Evolutionary conservation across 805 yeast genomes (phyloP), one percentile per base, ranked within the genome.

Genomic region (Candida patagonica): DNA sequence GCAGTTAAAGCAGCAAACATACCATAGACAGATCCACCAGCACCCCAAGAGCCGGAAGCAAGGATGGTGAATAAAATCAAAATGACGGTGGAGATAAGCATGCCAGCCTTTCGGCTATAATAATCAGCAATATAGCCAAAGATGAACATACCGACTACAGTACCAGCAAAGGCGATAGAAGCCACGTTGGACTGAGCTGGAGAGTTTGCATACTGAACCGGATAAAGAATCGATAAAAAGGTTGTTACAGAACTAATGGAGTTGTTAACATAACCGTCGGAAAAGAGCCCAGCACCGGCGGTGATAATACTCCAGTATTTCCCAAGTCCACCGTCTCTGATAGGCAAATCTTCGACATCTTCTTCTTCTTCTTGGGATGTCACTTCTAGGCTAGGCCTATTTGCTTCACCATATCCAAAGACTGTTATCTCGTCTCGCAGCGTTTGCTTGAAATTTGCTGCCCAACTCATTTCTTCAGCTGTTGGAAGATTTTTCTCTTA

Each of bases 261-360:
- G 44, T 84, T 85, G 59, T 87, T 87, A 45, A 85, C 80, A 57
- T 87, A 88, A 40, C 96, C 96, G 62, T 89, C 97, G 26, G 94
- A 80, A 62, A 88, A 87, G 34, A 88, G 68, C 40, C 96, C 96
- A 0, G 95, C 92, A 46, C 96, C 96, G 1, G 95, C 78, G 9
- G 85, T 78, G 46, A 81, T 67, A 37, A 83, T 76, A 5, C 92
- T 78, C 80, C 86, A 73, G 47, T 67, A 68, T 48, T 65, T 66
- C 36, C 53, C 49, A 13, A 46, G 23, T n/a, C 40, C 37, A 12
- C 26, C 24, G 12, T 22, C 37, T 15, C 12, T 22, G 13, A 13
- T 20, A 10, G 37, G 37, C 6, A 21, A 30, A 32, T 22, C 36
- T 5, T 16, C 23, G 8, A 3, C 37, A 12, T 33, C 17, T 31